A percentile compares a stretch with the other conserved stretches of the same genome.
Conservation (phyloP, 2,329 filamentous ascomycete species). For the Davidsoniella australis region DNA sequence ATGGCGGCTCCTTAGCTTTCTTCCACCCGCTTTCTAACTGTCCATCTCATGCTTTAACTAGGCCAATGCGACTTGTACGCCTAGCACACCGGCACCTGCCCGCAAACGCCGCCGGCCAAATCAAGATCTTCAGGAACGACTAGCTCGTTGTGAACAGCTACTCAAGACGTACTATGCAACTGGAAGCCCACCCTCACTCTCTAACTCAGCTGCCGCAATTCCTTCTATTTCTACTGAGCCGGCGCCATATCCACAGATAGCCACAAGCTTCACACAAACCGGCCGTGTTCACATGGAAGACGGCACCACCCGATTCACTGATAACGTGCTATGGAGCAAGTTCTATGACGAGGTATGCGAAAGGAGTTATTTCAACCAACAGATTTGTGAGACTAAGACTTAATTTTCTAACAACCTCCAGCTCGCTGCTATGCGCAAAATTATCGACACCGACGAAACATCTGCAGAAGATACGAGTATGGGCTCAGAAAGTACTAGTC, state of each 20-base stretch:
- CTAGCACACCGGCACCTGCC: conserved; percentile 41
- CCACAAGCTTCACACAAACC: conserved; percentile 24
- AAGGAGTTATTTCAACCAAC: neutral
- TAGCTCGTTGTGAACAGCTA: conserved; percentile 41
- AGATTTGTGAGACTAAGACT: neutral
- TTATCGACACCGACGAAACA: conserved; percentile 31
- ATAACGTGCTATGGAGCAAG: conserved; percentile 35
- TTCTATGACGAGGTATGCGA: conserved; percentile 37
- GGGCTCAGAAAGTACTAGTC: conserved; percentile 31
- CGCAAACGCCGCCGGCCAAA: conserved; percentile 42
- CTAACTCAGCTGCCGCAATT: neutral
- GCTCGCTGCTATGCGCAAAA: conserved; percentile 42
- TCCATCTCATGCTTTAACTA: conserved; percentile 16
- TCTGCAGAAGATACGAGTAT: conserved; percentile 30
- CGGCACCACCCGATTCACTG: conserved; percentile 38
- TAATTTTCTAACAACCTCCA: conserved; percentile 15
- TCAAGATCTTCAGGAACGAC: conserved; percentile 42
- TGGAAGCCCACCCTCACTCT: conserved; percentile 11
- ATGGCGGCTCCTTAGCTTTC: neutral
- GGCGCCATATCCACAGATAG: conserved; percentile 6
- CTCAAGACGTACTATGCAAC: conserved; percentile 37
- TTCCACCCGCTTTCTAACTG: neutral
- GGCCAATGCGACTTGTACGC: conserved; percentile 42
- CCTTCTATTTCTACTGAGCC: conserved; percentile 9
- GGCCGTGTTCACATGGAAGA: conserved; percentile 40